Evolutionary conservation across 2,329 filamentous ascomycete species (phyloP).

Genomic region (Ophiostoma montium): DNA sequence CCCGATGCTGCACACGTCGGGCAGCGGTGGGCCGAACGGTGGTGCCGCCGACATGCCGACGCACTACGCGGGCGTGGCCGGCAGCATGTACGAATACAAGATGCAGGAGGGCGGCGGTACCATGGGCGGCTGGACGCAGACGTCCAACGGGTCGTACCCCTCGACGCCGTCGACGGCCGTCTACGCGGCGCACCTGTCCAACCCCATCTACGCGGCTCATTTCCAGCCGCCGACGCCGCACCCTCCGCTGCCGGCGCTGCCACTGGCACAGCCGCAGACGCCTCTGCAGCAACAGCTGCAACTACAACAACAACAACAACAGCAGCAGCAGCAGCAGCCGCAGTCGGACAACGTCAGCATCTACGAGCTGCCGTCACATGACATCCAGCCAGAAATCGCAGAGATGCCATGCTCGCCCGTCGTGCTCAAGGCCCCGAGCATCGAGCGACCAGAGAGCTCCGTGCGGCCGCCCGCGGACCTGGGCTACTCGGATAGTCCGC

Average conservation of each 20-base stretch:
- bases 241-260: too few species aligned
- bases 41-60: slow-evolving; percentile 8
- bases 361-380: slow-evolving; percentile 42
- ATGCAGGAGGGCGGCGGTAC: neutral
- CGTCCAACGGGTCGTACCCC: slow-evolving; percentile 2
- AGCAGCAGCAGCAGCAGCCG: slow-evolving; percentile 14
- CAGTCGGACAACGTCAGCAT: slow-evolving; percentile 23
- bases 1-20: slow-evolving; percentile 15
- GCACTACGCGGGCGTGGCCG: neutral
- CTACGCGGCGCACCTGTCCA: neutral
- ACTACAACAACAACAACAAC: neutral
- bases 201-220: too few species aligned
- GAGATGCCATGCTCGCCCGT: slow-evolving; percentile 18
- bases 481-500: too few species aligned
- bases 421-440: neutral
- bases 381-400: slow-evolving; percentile 10
- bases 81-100: slow-evolving; percentile 7
- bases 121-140: neutral
- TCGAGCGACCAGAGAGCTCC: too few species aligned
- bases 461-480: too few species aligned
- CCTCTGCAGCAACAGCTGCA: too few species aligned
- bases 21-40: slow-evolving; percentile 10
- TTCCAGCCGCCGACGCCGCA: too few species aligned
- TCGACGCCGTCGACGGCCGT: neutral
- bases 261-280: too few species aligned